These are phyloP conservation scores for Leucosporidium scottii DNA, from an alignment of 768 basidiomycete species.

Conservation along the genomic window DNA sequence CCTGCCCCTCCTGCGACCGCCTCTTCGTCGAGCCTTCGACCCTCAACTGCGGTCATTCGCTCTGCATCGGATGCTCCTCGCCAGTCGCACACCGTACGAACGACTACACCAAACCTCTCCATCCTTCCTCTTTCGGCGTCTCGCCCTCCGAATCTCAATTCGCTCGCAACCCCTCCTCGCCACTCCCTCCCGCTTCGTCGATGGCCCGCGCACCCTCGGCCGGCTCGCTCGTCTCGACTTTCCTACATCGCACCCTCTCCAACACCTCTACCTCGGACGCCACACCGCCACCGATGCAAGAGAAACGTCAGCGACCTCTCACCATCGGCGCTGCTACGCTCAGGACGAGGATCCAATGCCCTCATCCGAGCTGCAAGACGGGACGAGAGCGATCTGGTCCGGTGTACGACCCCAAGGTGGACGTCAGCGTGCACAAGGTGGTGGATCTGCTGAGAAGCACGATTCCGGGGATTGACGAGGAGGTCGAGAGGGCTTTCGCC, in stretches of 20 bases:
- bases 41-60: constrained; percentile 34
- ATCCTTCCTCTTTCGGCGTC: neutral
- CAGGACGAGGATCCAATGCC: too few species aligned
- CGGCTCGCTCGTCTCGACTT: neutral
- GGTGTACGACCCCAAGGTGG: too few species aligned
- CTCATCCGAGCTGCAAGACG: too few species aligned
- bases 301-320: too few species aligned
- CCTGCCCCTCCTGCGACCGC: constrained; percentile 29
- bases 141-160: constrained; percentile 1
- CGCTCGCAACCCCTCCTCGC: neutral
- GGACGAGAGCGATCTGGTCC: too few species aligned
- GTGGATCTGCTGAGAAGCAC: neutral
- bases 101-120: neutral
- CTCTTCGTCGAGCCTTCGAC: constrained; percentile 30
- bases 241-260: neutral
- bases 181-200: neutral
- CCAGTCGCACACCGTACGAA: neutral
- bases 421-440: neutral
- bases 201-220: neutral
- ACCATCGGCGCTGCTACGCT: too few species aligned
- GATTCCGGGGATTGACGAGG: neutral
- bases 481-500: constrained; percentile 6
- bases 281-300: neutral
- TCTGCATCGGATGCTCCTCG: constrained; percentile 28
- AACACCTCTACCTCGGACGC: too few species aligned